Evolutionary conservation across 805 yeast genomes (phyloP).

Genomic region (Torulaspora franciscae): DNA sequence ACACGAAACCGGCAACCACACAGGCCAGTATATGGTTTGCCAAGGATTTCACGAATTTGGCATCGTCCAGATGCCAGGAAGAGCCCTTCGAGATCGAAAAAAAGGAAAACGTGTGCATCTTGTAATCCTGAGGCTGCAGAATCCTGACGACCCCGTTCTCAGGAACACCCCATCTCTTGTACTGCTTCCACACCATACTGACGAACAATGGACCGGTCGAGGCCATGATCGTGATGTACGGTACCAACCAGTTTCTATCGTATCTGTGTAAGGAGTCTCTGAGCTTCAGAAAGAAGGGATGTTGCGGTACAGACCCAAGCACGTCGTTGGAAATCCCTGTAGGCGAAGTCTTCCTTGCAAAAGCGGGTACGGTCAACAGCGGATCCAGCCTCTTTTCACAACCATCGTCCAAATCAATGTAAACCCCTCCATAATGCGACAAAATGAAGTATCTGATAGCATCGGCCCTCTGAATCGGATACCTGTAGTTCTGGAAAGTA

Average conservation of each 20-base stretch:
- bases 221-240: conserved; percentile 87
- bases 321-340: conserved; percentile 91
- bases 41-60: conserved; percentile 65
- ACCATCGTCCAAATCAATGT: conserved; percentile 87
- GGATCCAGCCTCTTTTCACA: conserved; percentile 78
- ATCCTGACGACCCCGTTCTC: conserved; percentile 63
- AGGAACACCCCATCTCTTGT: conserved; percentile 72
- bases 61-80: conserved; percentile 91
- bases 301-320: conserved; percentile 83
- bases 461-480: conserved; percentile 85
- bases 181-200: conserved; percentile 82
- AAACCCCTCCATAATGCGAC: conserved; percentile 81
- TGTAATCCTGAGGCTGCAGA: conserved; percentile 69
- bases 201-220: conserved; percentile 89
- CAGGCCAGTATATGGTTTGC: conserved; percentile 71
- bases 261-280: conserved; percentile 58
- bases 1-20: conserved; percentile 61
- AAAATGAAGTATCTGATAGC: conserved; percentile 83
- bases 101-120: conserved; percentile 54
- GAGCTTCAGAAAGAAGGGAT: conserved; percentile 74
- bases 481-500: conserved; percentile 72
- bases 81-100: conserved; percentile 78
- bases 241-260: conserved; percentile 74
- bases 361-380: conserved; percentile 73
- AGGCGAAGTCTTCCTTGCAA: conserved; percentile 81